Percentiles rank a stretch among this genome's conserved stretches.
phyloP scores from a whole-genome alignment of 305 asterid genomes.

The Striga hermonthica region DNA sequence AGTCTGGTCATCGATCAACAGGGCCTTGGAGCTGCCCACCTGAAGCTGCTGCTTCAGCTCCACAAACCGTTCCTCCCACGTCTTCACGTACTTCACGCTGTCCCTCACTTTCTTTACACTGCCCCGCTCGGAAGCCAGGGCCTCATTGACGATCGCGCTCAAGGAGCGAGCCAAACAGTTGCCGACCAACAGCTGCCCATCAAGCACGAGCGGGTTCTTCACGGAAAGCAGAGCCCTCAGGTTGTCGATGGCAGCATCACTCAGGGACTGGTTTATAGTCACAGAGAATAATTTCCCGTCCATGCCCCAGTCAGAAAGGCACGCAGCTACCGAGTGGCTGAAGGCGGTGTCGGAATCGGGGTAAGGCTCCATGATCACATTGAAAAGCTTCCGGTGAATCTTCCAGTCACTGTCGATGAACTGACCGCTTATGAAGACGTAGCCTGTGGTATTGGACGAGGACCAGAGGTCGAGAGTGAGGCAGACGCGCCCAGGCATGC shows the following conservation, averaged over 20 bases:
- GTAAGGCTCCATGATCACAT: constrained; percentile 76
- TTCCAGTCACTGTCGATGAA: constrained; percentile 89
- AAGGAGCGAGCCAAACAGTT: constrained; percentile 78
- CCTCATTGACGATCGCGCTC: constrained; percentile 63
- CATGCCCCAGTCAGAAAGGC: constrained; percentile 86
- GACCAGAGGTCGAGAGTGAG: constrained; percentile 85
- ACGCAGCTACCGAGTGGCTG: constrained; percentile 80
- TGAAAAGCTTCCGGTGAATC: constrained; percentile 76
- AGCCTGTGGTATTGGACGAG: constrained; percentile 59
- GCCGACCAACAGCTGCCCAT: constrained; percentile 69
- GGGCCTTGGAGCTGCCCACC: constrained; percentile 72
- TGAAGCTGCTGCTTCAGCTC: constrained; percentile 84
- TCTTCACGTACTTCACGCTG: constrained; percentile 72
- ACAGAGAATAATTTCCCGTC: constrained; percentile 78
- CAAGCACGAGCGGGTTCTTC: constrained; percentile 73
- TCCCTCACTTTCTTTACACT: constrained; percentile 71
- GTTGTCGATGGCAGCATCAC: constrained; percentile 57
- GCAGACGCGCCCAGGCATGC: constrained; percentile 63
- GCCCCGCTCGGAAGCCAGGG: constrained; percentile 41
- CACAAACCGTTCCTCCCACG: constrained; percentile 73
- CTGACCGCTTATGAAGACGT: constrained; percentile 72
- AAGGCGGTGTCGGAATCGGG: constrained; percentile 86
- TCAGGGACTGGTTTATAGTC: constrained; percentile 62
- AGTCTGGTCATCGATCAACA: constrained; percentile 71
- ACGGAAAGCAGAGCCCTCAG: constrained; percentile 77